Base-by-base conservation (phyloP, 805 yeast species). In the Schwanniomyces pseudopolymorphus region DNA sequence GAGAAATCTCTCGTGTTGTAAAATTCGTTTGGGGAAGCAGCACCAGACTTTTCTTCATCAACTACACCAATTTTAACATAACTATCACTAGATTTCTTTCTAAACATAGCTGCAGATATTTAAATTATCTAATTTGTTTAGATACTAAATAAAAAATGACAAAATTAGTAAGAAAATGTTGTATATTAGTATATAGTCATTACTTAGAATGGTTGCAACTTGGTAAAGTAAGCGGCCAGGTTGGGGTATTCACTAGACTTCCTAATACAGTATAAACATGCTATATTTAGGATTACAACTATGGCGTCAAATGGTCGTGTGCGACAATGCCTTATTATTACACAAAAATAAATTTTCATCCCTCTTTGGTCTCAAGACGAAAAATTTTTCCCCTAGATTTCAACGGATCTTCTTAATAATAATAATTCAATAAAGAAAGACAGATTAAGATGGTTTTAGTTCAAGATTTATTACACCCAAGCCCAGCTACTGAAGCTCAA, bases 401-500 rank as follows among this genome's bases (percentile, higher is more conserved):
- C n/a, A 33, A 19, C 7, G 17, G 5, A 24, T 13, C n/a, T 40
- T 26, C 22, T 40, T 33, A 22, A 28, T 13, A 22, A 10, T 22
- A 22, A 19, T 22, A 22, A 22, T 22, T n/a, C 17, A n/a, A 33
- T 35, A 43, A 25, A n/a, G 42, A 16, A 25, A 37, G n/a, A 25
- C 22, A 21, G 13, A 16, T 13, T 26, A 49, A 46, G n/a, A 55
- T 55, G 74, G 74, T 69, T 65, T 69, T 69, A 66, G 73, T 67
- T 61, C 69, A 68, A 59, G 74, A 69, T 64, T 67, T 69, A 59
- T 69, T 69, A 60, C 64, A 69, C 67, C 74, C 74, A 47, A 55
- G 56, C 57, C 62, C 70, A 48, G 68, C 66, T 49, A 53, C 72
- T 38, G 73, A 68, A 59, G 66, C 68, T 48, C 64, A 63, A 46